These are phyloP conservation scores for Fennellomyces sp. DNA, from an alignment of 371 early-diverging fungal species.

Conservation along the genomic window DNA sequence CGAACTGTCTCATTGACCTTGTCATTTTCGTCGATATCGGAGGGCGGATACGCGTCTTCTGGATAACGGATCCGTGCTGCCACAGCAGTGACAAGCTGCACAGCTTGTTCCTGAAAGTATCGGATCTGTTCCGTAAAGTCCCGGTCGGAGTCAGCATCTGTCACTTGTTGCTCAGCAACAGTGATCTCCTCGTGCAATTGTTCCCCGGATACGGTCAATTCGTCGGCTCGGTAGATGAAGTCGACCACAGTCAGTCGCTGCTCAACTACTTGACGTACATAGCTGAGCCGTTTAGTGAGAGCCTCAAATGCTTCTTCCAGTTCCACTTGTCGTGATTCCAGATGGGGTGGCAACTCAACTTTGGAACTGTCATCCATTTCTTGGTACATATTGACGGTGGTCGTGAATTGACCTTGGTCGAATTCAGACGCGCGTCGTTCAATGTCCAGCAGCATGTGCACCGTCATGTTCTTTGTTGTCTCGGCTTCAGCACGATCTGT, in stretches of 20 bases:
- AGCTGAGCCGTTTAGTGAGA: conserved; percentile 37
- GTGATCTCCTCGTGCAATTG: conserved; percentile 23
- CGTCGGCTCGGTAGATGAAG: conserved; percentile 31
- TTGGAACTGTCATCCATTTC: conserved; percentile 48
- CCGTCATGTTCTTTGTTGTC: conserved; percentile 14
- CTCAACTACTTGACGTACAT: conserved; percentile 47
- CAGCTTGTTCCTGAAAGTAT: conserved; percentile 32
- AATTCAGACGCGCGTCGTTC: conserved; percentile 36
- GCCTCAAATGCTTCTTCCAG: conserved; percentile 47
- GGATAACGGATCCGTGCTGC: conserved; percentile 39
- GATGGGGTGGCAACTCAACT: conserved; percentile 39
- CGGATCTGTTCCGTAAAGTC: conserved; percentile 29
- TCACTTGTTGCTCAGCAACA: conserved; percentile 15
- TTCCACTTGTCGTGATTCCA: conserved; percentile 46
- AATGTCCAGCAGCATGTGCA: conserved; percentile 26
- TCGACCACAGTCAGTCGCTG: conserved; percentile 45
- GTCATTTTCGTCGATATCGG: conserved; percentile 30
- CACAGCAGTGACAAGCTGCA: conserved; percentile 32
- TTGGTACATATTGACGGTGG: conserved; percentile 43
- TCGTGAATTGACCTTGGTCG: conserved; percentile 43
- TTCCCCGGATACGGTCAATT: conserved; percentile 27
- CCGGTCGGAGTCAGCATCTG: conserved; percentile 21
- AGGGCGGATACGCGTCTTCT: conserved; percentile 17
- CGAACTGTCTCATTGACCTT: conserved; percentile 39
- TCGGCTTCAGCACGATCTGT: not conserved